Conservation (phyloP, 768 basidiomycete genomes). For the Mycena metata region DNA sequence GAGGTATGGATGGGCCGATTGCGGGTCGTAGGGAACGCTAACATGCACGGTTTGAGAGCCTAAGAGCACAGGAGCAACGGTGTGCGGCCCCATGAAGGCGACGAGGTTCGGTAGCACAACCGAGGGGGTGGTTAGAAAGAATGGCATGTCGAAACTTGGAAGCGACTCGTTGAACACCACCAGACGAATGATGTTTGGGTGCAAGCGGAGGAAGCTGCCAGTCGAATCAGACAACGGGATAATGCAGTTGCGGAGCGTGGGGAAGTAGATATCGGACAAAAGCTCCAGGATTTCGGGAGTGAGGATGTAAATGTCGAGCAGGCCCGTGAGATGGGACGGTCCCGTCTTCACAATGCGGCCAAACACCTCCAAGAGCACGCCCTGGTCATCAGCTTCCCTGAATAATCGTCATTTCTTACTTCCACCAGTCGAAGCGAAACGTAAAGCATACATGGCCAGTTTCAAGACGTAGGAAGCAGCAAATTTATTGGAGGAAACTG, state of each 20-base stretch:
- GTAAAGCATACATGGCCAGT: not conserved
- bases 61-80: not conserved
- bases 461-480: constrained; percentile 2
- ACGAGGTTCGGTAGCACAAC: not conserved
- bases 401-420: not conserved
- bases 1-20: accelerated
- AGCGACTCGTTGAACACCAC: constrained; percentile 6
- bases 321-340: not conserved
- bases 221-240: not conserved
- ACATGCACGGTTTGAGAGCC: not conserved
- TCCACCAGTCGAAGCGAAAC: not conserved
- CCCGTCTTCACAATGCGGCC: not conserved
- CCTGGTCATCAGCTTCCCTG: no score
- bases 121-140: not conserved
- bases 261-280: not conserved
- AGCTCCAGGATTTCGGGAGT: not conserved
- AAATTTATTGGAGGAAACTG: not conserved
- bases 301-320: not conserved
- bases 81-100: not conserved
- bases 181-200: not conserved
- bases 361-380: not conserved
- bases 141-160: not conserved
- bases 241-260: constrained; percentile 2
- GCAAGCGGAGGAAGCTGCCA: not conserved
- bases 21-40: not conserved